Evolutionary conservation across 441 rosid species (phyloP), one percentile per base, ranked within the genome.

Genomic region (Eutrema salsugineum): DNA sequence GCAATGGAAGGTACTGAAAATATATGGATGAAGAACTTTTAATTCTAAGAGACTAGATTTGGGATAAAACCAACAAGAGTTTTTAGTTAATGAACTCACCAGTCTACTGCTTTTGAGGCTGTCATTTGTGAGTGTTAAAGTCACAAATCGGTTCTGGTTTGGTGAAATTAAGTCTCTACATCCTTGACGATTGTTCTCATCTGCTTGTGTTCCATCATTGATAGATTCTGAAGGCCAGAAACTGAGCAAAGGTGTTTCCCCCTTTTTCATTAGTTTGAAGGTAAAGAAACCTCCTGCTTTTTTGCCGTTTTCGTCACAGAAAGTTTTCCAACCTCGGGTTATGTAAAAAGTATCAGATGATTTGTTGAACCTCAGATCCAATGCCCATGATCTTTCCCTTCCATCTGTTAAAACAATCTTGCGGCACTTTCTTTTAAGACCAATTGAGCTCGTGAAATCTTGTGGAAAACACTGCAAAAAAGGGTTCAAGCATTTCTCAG

Each of bases 401-500:
- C 28, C 51, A 33, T 71, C 35, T 9, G n/a, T 62, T 20, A 71
- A 10, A 43, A 62, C 14, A 39, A 71, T 39, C 8, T 72, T 27
- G n/a, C 15, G 1, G 22, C 32, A 55, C 2, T 12, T 20, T 6
- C 9, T 33, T 5, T 5, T 12, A 8, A 59, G 9, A 15, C 30
- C 33, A 12, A 12, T 33, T 3, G 42, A 49, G 2, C n/a, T 40
- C 59, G 68, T 19, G 24, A 33, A 58, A 10, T 57, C 22, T 17
- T 20, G 1, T 19, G 68, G 56, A 58, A 67, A 43, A 58, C 4
- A 6, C 73, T 73, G 38, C 78, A 44, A 46, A 19, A 10, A 57
- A 57, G 2, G 9, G 3, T 15, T 68, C 15, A 40, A 5, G 7
- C 44, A 55, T 42, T 42, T 42, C 27, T 46, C 63, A 55, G 20